Conservation (phyloP, 1,139 yeast genomes). For the Casaregolazyma lundiana region DNA sequence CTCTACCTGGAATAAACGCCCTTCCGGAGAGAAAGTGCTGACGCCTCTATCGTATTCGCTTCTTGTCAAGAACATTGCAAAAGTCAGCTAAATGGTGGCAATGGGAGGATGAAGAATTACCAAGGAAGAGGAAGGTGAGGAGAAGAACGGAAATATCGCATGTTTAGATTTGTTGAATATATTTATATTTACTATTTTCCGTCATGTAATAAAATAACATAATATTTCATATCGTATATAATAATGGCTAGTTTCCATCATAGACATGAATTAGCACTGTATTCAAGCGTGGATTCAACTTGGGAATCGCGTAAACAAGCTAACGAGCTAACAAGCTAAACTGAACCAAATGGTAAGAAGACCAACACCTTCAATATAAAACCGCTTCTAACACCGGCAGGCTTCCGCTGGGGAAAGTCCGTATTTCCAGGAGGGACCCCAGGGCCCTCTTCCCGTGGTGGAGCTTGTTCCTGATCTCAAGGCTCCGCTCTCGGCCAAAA, state of each 20-base stretch:
- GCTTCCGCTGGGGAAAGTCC: background rate
- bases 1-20: constrained; percentile 96
- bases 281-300: too few species aligned
- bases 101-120: constrained; percentile 5
- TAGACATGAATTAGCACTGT: too few species aligned
- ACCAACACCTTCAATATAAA: background rate
- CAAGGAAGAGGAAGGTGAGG: background rate
- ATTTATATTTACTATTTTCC: background rate
- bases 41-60: constrained; percentile 99
- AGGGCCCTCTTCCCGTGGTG: constrained; percentile 7
- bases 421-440: background rate
- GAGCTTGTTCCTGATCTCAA: constrained; percentile 12
- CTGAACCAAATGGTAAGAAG: background rate
- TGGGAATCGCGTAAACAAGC: background rate
- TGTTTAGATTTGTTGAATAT: background rate
- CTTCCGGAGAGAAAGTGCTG: constrained; percentile 97
- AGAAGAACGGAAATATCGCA: background rate
- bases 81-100: constrained; percentile 4
- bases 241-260: too few species aligned
- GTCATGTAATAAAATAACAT: background rate
- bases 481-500: constrained; percentile 26
- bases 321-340: too few species aligned
- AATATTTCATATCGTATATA: too few species aligned
- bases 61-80: constrained; percentile 86
- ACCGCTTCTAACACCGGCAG: background rate